Percentiles rank a stretch among this genome's conserved stretches.
These are phyloP conservation scores for Nakaseomyces kungkrabaensis DNA, from an alignment of 1,139 yeast species.

Conservation along the genomic window DNA sequence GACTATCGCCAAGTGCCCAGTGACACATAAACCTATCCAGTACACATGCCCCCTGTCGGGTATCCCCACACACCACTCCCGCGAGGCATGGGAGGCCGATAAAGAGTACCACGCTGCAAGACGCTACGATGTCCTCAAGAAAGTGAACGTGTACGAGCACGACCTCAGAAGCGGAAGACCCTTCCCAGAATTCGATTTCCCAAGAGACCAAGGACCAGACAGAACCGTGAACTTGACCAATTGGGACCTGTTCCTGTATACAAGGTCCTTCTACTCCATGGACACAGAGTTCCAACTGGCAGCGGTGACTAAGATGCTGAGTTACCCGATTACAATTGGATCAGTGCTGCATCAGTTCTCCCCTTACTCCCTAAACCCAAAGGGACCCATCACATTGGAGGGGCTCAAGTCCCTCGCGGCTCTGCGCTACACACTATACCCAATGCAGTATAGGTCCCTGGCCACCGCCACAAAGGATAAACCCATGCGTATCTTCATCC, in stretches of 20 bases:
- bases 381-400: slow-evolving; percentile 82
- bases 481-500: slow-evolving; percentile 78
- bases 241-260: slow-evolving; percentile 92
- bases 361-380: slow-evolving; percentile 71
- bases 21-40: slow-evolving; percentile 67
- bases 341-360: slow-evolving; percentile 74
- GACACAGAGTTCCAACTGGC: slow-evolving; percentile 94
- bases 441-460: slow-evolving; percentile 38
- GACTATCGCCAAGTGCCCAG: slow-evolving; percentile 85
- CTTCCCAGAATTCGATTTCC: slow-evolving; percentile 92
- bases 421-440: slow-evolving; percentile 77
- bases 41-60: slow-evolving; percentile 91
- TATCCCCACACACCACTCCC: slow-evolving; percentile 88
- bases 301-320: slow-evolving; percentile 86
- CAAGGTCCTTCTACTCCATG: slow-evolving; percentile 90
- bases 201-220: slow-evolving; percentile 69
- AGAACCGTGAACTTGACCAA: slow-evolving; percentile 65
- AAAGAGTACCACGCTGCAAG: slow-evolving; percentile 56
- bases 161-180: slow-evolving; percentile 88
- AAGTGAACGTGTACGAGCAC: slow-evolving; percentile 88
- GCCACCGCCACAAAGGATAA: slow-evolving; percentile 61
- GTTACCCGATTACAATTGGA: slow-evolving; percentile 87
- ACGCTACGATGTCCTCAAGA: slow-evolving; percentile 63
- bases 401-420: slow-evolving; percentile 92
- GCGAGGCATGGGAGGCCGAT: slow-evolving; percentile 83